Percentiles rank a stretch among this genome's conserved stretches.
Evolutionary conservation across 768 basidiomycete genomes (phyloP).

Genomic region (Mycena vitilis): DNA sequence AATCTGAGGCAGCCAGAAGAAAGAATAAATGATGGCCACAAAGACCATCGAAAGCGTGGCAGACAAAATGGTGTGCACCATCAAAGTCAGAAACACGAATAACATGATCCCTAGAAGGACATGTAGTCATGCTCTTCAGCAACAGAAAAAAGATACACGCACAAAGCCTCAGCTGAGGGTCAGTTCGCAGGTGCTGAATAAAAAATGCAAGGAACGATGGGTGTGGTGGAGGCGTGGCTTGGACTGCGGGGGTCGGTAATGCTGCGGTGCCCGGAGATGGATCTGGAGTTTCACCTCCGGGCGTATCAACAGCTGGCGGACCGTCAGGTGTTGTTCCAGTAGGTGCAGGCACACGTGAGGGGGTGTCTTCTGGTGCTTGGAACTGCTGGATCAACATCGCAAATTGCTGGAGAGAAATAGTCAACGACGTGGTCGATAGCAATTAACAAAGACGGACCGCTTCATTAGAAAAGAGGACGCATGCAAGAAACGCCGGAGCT

Average conservation of each 20-base stretch:
- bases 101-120: constrained; percentile 68
- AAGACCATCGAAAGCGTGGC: constrained; percentile 74
- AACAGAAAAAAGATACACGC: constrained; percentile 40
- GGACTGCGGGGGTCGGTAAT: constrained; percentile 37
- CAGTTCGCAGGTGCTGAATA: constrained; percentile 69
- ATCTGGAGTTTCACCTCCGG: background rate
- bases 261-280: constrained; percentile 31
- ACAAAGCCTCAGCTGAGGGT: constrained; percentile 82
- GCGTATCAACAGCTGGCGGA: constrained; percentile 15
- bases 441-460: constrained; percentile 64
- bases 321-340: constrained; percentile 11
- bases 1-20: constrained; percentile 90
- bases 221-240: constrained; percentile 39
- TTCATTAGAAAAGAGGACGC: constrained; percentile 83
- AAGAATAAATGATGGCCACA: constrained; percentile 76
- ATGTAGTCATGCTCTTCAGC: background rate
- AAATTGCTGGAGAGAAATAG: constrained; percentile 72
- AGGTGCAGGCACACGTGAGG: constrained; percentile 31
- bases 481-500: constrained; percentile 87
- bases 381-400: constrained; percentile 83
- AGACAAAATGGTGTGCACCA: constrained; percentile 80
- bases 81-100: constrained; percentile 74
- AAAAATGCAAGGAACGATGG: constrained; percentile 62
- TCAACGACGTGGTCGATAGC: background rate
- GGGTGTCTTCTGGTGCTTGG: constrained; percentile 78